Evolutionary conservation across 2,329 filamentous ascomycete genomes (phyloP).

Genomic region (Biscogniauxia mediterranea): DNA sequence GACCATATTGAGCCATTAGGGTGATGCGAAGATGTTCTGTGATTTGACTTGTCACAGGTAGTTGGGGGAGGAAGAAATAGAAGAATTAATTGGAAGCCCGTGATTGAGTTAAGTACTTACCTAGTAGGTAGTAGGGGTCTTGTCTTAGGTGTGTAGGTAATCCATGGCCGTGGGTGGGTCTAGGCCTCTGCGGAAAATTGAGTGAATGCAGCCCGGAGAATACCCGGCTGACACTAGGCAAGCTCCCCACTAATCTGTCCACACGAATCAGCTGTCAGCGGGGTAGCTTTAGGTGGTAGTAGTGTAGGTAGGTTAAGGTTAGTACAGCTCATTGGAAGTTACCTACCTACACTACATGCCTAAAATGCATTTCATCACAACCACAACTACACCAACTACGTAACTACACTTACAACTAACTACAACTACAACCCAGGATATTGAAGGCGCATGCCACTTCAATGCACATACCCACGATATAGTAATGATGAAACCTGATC

Average conservation of each 20-base stretch:
- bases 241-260: not conserved
- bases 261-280: not conserved
- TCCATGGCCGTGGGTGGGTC: too few species aligned
- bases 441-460: not conserved
- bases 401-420: too few species aligned
- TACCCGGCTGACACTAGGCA: not conserved
- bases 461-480: not conserved
- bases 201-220: not conserved
- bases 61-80: not conserved
- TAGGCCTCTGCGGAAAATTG: not conserved
- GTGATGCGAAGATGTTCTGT: not conserved
- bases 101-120: not conserved
- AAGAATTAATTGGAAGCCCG: not conserved
- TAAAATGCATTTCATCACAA: not conserved
- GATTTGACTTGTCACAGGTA: not conserved
- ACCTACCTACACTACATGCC: not conserved
- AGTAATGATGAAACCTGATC: not conserved
- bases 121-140: constrained; percentile 2
- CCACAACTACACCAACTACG: not conserved
- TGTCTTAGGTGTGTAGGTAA: too few species aligned
- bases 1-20: constrained; percentile 40
- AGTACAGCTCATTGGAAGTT: not conserved
- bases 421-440: not conserved
- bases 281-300: not conserved
- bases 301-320: too few species aligned